Evolutionary conservation across 2,329 filamentous ascomycete species (phyloP), one percentile per base, ranked within the genome.

Genomic region (Pseudocercospora ulei): DNA sequence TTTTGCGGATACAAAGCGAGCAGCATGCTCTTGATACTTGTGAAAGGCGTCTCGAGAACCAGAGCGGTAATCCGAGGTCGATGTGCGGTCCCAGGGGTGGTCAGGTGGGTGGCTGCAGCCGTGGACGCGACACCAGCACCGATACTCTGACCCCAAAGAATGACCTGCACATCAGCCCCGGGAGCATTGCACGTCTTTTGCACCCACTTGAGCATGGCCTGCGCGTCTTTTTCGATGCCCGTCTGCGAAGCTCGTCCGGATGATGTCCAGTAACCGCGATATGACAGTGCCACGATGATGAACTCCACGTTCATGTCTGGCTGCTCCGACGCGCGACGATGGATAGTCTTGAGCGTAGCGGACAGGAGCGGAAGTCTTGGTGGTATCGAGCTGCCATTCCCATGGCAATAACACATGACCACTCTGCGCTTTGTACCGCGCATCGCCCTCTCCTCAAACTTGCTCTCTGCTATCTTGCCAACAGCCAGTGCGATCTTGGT

Each of bases 241-340:
- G 61, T 63, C 55, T 87, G 80, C 2, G 76, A 79, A 5, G 82
- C 74, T 3, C 76, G 69, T 11, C 84, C 82, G 19, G 73, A 69
- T 1, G 81, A 87, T 7, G 70, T 84, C 83, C 82, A 88, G 57
- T 80, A 88, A 7, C 82, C 80, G 27, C 81, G 74, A 56, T 84
- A 74, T 4, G 71, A 73, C 4, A 73, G 51, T 3, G 67, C 68
- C 1, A 68, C 59, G 3, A 73, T 44, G 1, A 61, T 62, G 57
- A 59, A 62, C 2, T 48, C 35, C 7, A 45, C 24, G 1, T 49
- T 29, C 5, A 45, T 27, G 5, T 44, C 31, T 22, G 6, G 20
- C 17, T 13, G 16, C 9, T 38, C 16, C 9, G 9, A 12, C 3
- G 27, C 12, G 4, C 38, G 31, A 19, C 53, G 39, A 13, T 60